phyloP scores from a whole-genome alignment of 352 stramenopile genomes.

The Globisporangium middletonii region DNA sequence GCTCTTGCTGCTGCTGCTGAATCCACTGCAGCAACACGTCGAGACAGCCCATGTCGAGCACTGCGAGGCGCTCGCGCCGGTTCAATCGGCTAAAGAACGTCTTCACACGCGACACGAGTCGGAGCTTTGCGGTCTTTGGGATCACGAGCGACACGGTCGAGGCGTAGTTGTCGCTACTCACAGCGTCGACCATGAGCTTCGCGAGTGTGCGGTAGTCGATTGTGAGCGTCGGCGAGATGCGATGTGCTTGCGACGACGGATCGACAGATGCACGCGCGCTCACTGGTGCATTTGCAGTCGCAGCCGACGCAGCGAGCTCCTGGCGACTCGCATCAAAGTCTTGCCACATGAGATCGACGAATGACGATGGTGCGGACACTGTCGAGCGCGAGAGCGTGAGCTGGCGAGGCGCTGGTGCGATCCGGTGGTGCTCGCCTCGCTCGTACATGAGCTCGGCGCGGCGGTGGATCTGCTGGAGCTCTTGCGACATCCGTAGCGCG shows the following conservation, averaged over 20 bases:
- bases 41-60: constrained; percentile 59
- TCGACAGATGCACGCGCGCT: neutral
- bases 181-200: constrained; percentile 64
- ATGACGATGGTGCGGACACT: constrained; percentile 8
- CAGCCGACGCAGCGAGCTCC: constrained; percentile 22
- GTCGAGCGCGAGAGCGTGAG: constrained; percentile 22
- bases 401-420: constrained; percentile 18
- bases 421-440: constrained; percentile 43
- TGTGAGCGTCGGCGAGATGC: constrained; percentile 37
- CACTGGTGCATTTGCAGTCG: too few species aligned
- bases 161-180: constrained; percentile 68
- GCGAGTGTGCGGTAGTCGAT: constrained; percentile 52
- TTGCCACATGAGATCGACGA: constrained; percentile 52
- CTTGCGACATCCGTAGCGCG: constrained; percentile 68
- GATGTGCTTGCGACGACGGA: neutral
- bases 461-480: constrained; percentile 65
- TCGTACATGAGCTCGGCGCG: constrained; percentile 72
- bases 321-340: constrained; percentile 48
- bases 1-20: constrained; percentile 7
- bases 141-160: constrained; percentile 68
- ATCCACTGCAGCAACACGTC: constrained; percentile 58
- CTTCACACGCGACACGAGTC: constrained; percentile 66
- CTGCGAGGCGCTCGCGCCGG: constrained; percentile 35
- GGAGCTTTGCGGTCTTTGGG: constrained; percentile 68
- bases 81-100: constrained; percentile 63